Evolutionary conservation across 2,329 filamentous ascomycete genomes (phyloP).

Genomic region (Colletotrichum lini): DNA sequence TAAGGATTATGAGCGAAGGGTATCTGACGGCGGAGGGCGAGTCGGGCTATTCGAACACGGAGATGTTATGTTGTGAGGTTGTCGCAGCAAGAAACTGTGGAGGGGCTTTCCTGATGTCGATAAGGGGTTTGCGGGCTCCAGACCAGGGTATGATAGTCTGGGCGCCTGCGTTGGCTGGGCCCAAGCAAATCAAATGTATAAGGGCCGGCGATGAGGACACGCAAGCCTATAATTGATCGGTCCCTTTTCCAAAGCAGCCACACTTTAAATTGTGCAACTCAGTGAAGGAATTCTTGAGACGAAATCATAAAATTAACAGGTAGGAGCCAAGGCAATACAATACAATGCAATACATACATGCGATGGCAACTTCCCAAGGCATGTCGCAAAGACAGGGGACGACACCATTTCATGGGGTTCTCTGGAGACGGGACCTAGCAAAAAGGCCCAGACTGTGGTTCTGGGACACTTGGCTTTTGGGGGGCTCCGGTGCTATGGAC

Average conservation of each 20-base stretch:
- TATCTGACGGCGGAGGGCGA: conserved; percentile 1
- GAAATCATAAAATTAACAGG: not conserved
- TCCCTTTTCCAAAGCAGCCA: not conserved
- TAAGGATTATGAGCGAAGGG: conserved; percentile 6
- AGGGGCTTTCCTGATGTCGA: conserved; percentile 38
- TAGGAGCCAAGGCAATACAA: not conserved
- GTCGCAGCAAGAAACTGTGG: conserved; percentile 39
- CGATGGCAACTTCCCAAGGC: not conserved
- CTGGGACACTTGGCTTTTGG: conserved; percentile 40
- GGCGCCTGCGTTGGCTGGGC: conserved; percentile 23
- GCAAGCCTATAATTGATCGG: not conserved
- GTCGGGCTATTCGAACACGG: not conserved
- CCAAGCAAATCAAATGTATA: conserved; percentile 13
- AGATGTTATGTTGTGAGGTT: conserved; percentile 16
- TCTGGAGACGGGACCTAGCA: conserved; percentile 26
- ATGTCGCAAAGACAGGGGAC: conserved; percentile 20
- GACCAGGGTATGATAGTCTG: conserved; percentile 31
- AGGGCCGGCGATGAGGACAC: conserved; percentile 3
- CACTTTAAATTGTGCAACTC: not conserved
- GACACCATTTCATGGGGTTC: conserved; percentile 21
- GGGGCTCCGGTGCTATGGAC: conserved; percentile 9
- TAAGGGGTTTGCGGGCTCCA: conserved; percentile 37
- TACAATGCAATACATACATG: not conserved
- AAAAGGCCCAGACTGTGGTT: conserved; percentile 26
- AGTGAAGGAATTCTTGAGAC: not conserved